Base-by-base conservation (phyloP, 495 filamentous ascomycete genomes). In the Talaromyces wortmannii region DNA sequence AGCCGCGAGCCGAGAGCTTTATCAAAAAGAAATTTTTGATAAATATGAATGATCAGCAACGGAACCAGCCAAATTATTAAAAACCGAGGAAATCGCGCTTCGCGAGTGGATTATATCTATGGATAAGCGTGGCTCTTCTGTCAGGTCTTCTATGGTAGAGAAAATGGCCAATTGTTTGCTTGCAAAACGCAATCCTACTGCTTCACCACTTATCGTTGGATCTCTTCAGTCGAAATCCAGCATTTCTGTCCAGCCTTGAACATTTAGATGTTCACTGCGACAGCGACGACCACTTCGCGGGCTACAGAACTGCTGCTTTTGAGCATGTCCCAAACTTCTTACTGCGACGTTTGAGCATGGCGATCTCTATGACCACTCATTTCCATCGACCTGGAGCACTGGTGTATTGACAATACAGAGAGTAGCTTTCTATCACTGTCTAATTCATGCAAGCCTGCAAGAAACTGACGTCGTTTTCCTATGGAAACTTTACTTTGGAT, bases 381-480 rank as follows among this genome's bases (percentile, higher is more conserved):
- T 55, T 7, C 63, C 66, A 29, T 32, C 33, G 4, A 49, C 50
- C 40, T 68, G 60, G 61, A 32, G 30, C 0, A 53, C 60, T 0
- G 45, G 57, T 11, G 42, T 57, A 18, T 52, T 67, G 8, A 31
- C 45, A 2, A 23, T 44, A 1, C 44, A 67, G 12, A 10, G 48
- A 3, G 6, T 62, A 0, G 8, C 33, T 15, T 62, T 69, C 32
- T 12, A 13, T 8, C 13, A 54, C 4, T 66, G 60, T 43, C 45
- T 62, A 58, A 30, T 12, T 68, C 23, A 36, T 52, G 6, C 7
- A 44, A 6, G 63, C 60, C 5, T 68, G 61, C 56, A 64, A 61
- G 16, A 56, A 48, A 10, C 15, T 68, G n/a, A 62, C 52, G 10
- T n/a, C 30, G 0, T 63, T 66, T 31, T 46, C 23, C 8, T 63